Percentiles rank a stretch among this genome's conserved stretches.
These are phyloP conservation scores for Hymenoscyphus occultus DNA, from an alignment of 2,329 filamentous ascomycete genomes.

Conservation along the genomic window DNA sequence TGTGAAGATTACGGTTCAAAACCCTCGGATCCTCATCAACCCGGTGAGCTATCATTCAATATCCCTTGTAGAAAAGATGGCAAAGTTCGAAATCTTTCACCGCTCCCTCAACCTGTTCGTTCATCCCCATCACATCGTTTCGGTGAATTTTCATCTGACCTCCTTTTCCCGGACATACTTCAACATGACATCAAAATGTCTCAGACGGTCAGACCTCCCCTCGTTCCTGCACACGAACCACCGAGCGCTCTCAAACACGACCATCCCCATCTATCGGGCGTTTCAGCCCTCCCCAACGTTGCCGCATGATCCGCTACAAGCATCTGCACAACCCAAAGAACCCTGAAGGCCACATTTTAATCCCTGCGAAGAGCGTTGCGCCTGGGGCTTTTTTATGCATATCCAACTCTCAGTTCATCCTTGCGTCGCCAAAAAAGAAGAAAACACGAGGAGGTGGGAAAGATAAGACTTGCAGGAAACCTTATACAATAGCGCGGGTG, in stretches of 20 bases:
- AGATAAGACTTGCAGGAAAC: not conserved
- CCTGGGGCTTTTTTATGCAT: constrained; percentile 1
- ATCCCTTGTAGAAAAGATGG: not conserved
- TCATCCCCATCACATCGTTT: constrained; percentile 3
- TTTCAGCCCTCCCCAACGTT: constrained; percentile 7
- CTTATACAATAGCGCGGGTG: not conserved
- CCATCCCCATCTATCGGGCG: not conserved
- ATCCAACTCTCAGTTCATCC: constrained; percentile 1
- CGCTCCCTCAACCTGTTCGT: not conserved
- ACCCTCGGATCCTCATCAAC: not conserved
- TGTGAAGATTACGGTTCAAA: not conserved
- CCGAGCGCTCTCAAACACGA: constrained; percentile 3
- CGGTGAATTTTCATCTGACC: constrained; percentile 1
- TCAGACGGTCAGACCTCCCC: not conserved
- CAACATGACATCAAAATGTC: constrained; percentile 1
- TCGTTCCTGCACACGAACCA: constrained; percentile 5
- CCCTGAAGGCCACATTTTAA: not conserved
- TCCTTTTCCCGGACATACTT: not conserved
- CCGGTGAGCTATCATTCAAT: not conserved
- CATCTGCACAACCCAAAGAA: not conserved
- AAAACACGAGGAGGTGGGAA: no score
- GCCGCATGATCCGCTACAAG: constrained; percentile 11
- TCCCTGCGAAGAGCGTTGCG: constrained; percentile 1
- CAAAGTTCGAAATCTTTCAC: not conserved
- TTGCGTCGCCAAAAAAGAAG: not conserved